Conservation (phyloP, 2,329 filamentous ascomycete species). For the Ilyonectria destructans region DNA sequence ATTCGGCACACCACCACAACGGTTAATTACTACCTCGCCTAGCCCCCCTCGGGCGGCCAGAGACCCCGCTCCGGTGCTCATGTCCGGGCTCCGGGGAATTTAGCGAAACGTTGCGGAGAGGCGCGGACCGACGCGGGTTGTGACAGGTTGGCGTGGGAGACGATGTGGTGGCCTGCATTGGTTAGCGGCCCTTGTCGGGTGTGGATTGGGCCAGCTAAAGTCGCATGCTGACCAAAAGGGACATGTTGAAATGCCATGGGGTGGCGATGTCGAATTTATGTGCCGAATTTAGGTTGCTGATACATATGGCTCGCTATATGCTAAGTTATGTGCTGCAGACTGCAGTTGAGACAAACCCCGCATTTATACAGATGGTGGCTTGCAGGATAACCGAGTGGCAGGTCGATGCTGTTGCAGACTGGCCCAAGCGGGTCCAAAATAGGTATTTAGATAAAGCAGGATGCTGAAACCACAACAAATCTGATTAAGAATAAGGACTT, state of each 20-base stretch:
- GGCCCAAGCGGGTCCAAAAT: neutral
- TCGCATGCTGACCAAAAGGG: neutral
- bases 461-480: neutral
- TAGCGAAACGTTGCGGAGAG: constrained; percentile 31
- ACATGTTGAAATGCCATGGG: neutral
- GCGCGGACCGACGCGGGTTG: constrained; percentile 3
- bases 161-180: constrained; percentile 48
- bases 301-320: neutral
- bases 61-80: constrained; percentile 17
- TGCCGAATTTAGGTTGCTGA: neutral
- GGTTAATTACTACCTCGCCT: constrained; percentile 11
- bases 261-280: neutral
- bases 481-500: neutral
- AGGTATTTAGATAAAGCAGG: neutral
- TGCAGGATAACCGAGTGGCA: neutral
- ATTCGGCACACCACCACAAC: constrained; percentile 23
- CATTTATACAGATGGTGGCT: neutral
- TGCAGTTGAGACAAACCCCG: neutral
- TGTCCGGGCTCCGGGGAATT: constrained; percentile 13
- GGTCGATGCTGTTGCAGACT: neutral
- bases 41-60: constrained; percentile 1
- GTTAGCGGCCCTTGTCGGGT: constrained; percentile 39
- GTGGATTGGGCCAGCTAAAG: constrained; percentile 12
- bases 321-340: neutral
- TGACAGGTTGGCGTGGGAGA: constrained; percentile 34